Percentiles rank a stretch among this genome's conserved stretches.
phyloP scores from a whole-genome alignment of 371 early-diverging fungal species.

The Lichtheimia ramosa region DNA sequence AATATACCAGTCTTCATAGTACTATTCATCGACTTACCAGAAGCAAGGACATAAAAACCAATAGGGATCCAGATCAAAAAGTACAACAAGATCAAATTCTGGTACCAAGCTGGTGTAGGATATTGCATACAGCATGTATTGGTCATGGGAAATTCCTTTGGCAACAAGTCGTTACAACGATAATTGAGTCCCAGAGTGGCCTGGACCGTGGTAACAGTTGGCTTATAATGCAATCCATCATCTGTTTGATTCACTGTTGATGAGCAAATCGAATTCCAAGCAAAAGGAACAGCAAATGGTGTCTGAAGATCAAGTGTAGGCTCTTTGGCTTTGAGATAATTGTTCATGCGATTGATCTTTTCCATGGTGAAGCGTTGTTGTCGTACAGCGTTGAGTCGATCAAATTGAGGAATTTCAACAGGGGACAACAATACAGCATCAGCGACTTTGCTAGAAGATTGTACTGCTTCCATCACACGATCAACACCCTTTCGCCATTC shows the following conservation, averaged over 20 bases:
- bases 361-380: conserved; percentile 37
- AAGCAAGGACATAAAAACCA: conserved; percentile 32
- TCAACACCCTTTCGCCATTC: conserved; percentile 54
- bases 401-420: conserved; percentile 37
- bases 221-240: conserved; percentile 67
- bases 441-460: conserved; percentile 21
- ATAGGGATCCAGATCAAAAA: conserved; percentile 51
- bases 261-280: conserved; percentile 52
- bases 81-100: conserved; percentile 39
- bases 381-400: conserved; percentile 41
- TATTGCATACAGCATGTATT: conserved; percentile 69
- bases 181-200: conserved; percentile 62
- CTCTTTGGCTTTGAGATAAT: conserved; percentile 37
- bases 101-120: conserved; percentile 53
- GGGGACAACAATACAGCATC: conserved; percentile 39
- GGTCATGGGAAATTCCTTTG: conserved; percentile 44
- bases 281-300: conserved; percentile 47
- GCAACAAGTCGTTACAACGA: conserved; percentile 57
- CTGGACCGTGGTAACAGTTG: conserved; percentile 44
- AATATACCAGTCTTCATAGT: background rate
- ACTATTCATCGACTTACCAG: conserved; percentile 23
- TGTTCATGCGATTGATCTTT: conserved; percentile 57
- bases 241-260: conserved; percentile 38
- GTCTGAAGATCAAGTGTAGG: conserved; percentile 7
- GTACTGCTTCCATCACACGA: conserved; percentile 27